Evolutionary conservation across 1,139 yeast species (phyloP).

Genomic region (Yamadazyma pseudoaaseri): DNA sequence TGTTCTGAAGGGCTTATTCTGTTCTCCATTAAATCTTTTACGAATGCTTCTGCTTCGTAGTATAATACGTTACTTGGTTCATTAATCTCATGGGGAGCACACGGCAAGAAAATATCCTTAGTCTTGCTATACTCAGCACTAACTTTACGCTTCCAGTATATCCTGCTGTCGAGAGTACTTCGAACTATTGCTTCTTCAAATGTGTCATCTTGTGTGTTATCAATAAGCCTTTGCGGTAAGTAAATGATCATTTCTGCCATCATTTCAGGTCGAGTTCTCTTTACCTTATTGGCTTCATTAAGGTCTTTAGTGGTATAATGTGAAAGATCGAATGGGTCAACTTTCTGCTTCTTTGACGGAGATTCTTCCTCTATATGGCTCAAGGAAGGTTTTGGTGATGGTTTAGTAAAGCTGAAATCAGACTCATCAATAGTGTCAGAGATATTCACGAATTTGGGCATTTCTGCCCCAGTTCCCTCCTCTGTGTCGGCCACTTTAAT

Average conservation of each 20-base stretch:
- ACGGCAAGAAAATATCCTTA: slow-evolving; percentile 56
- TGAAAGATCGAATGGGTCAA: slow-evolving; percentile 4
- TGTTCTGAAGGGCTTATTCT: slow-evolving; percentile 2
- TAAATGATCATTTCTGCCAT: slow-evolving; percentile 48
- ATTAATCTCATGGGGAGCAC: slow-evolving; percentile 32
- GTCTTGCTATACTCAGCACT: slow-evolving; percentile 41
- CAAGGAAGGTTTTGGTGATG: neutral
- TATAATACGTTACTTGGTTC: slow-evolving; percentile 47
- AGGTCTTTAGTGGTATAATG: slow-evolving; percentile 30
- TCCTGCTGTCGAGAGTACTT: slow-evolving; percentile 9
- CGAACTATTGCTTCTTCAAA: slow-evolving; percentile 31
- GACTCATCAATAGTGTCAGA: slow-evolving; percentile 9
- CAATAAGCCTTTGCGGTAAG: slow-evolving; percentile 15
- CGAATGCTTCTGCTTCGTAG: slow-evolving; percentile 46
- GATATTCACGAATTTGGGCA: slow-evolving; percentile 1
- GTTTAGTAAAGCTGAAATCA: slow-evolving; percentile 7
- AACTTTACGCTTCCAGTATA: slow-evolving; percentile 36
- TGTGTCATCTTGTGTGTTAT: slow-evolving; percentile 15
- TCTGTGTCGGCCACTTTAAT: no score
- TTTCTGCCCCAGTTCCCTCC: neutral
- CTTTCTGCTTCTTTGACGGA: slow-evolving; percentile 1
- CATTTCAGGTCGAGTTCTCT: slow-evolving; percentile 49
- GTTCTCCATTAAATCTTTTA: slow-evolving; percentile 30
- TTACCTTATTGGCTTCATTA: slow-evolving; percentile 50
- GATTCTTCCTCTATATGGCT: neutral